Evolutionary conservation across 306 rosid genomes (phyloP), one percentile per base, ranked within the genome.

Genomic region (Sophora flavescens): DNA sequence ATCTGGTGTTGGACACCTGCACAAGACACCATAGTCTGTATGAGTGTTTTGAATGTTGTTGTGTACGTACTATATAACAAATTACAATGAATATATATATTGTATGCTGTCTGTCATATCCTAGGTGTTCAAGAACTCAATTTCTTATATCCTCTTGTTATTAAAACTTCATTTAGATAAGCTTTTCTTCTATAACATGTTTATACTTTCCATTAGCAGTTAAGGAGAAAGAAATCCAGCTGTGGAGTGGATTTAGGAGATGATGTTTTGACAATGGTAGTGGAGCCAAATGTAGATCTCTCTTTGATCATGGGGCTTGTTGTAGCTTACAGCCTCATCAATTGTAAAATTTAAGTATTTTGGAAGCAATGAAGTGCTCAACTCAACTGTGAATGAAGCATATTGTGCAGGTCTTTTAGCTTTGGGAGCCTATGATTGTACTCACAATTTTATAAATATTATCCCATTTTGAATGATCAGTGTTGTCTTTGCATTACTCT

Each of bases 191-290:
- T 17, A 33, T 13, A 64, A 18, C 15, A 18, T 33, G 28, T 13
- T 36, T 16, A 9, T 76, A 33, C 14, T 17, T 63, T 48, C 30
- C 26, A 58, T 42, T 36, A 65, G 36, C 76, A 87, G 91, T 61
- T 80, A 44, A 75, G 64, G 75, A 82, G 87, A 68, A 87, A 87
- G 78, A 79, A 82, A 62, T 66, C 84, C 41, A 13, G 48, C 0
- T 44, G 82, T n/a, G 91, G 89, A 36, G 87, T 80, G 47, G 87
- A 54, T n/a, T 44, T 87, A 38, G 91, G 91, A 58, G 80, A 83
- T 14, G 89, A 85, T 69, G 86, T 87, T 75, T 52, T 87, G 74
- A 77, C 86, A 63, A 78, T 87, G 89, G 86, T 78, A 1, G 89
- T 85, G 56, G 87, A 85, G 72, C 89, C 91, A 36, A 56, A 68